Conservation (phyloP, 352 stramenopile species). For the Globisporangium paroecandrum region DNA sequence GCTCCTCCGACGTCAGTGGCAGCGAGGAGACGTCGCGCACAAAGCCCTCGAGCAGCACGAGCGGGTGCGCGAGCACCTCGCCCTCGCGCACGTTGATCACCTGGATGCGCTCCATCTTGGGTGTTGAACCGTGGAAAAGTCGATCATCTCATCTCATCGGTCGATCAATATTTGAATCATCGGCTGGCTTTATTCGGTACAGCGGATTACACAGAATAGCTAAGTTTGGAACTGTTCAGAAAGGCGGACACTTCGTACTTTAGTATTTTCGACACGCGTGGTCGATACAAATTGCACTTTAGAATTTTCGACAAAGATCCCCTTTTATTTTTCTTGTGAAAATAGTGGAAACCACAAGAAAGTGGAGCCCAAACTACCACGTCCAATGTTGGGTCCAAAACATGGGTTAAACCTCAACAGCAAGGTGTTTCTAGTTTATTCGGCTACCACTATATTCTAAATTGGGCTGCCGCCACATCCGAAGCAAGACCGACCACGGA, state of each 20-base stretch:
- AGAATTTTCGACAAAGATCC: background rate
- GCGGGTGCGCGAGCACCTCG: constrained; percentile 59
- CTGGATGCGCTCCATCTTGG: constrained; percentile 25
- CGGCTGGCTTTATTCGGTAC: too few relatives aligned
- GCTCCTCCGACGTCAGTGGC: constrained; percentile 9
- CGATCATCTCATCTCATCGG: too few relatives aligned
- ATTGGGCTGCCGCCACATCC: background rate
- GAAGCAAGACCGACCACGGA: too few relatives aligned
- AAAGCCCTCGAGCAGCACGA: constrained; percentile 51
- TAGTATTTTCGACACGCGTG: too few relatives aligned
- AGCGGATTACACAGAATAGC: too few relatives aligned
- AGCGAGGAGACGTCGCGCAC: constrained; percentile 16
- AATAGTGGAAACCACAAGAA: too few relatives aligned
- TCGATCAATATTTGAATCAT: too few relatives aligned
- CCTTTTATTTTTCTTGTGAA: background rate
- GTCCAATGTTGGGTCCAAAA: background rate
- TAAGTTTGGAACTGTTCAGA: too few relatives aligned
- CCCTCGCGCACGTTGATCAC: constrained; percentile 84
- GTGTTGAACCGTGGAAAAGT: background rate
- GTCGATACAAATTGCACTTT: too few relatives aligned
- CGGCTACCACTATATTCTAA: background rate
- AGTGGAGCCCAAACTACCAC: background rate
- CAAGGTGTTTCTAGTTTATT: background rate
- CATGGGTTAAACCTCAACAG: background rate
- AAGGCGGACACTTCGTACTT: too few relatives aligned